Base-by-base conservation (phyloP, 768 basidiomycete genomes). In the Hygrophoropsis aurantiaca region DNA sequence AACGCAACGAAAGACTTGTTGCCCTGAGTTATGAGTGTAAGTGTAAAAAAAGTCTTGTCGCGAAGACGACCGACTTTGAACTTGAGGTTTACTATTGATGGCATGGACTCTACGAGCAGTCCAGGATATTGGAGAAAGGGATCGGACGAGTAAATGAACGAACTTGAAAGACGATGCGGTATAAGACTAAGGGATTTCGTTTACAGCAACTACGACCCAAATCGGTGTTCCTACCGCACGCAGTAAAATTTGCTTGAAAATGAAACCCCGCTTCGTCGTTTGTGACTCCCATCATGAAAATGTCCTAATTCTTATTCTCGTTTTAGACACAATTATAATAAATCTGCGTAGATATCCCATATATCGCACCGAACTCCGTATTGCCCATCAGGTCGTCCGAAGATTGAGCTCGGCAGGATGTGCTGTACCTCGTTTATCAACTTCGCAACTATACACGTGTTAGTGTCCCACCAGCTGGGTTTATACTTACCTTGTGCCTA, bases 1-100 rank as follows among this genome's bases (percentile, higher is more conserved):
- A 93, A 93, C 51, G 90, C 89, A 68, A 92, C 87, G 67, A 93
- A 93, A 65, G 90, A 92, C 76, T 92, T 93, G 82, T 93, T 93
- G 71, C 90, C 90, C 90, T 78, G 61, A 42, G 38, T 46, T 46
- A 51, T 47, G 51, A 48, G 44, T 44, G 37, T 49, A 46, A 54
- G 46, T 55, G 37, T 19, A 34, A 13, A 11, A 25, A n/a, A 20
- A 5, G 1, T 48, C 54, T 6, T 41, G 40, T 48, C 43, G 41
- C 33, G 41, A 25, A 42, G 23, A 44, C 50, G 44, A 61, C 69
- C 41, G 57, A 79, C 87, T 75, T 87, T 87, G 81, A 86, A 87
- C 81, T 87, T 87, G 79, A 87, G 82, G 68, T 87, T 87, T 73
- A 85, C 80, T 69, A 87, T 87, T 73, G 82, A 80, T 73, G 85